A percentile compares a stretch with the other conserved stretches of the same genome.
phyloP scores from a whole-genome alignment of 495 filamentous ascomycete species.

The Neurospora hispaniola region DNA sequence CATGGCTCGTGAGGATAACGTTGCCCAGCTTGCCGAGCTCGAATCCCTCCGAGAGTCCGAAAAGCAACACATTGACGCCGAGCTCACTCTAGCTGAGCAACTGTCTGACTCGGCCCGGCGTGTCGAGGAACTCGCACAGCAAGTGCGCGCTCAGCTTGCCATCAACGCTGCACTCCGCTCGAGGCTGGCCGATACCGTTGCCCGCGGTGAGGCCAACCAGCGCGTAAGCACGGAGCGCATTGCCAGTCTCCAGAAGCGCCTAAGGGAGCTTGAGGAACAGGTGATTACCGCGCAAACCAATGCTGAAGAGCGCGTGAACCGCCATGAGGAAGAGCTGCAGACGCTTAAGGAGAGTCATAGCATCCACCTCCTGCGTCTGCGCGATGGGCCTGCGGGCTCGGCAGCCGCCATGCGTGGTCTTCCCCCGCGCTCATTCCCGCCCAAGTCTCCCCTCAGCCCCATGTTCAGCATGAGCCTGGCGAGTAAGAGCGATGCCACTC shows the following conservation, averaged over 20 bases:
- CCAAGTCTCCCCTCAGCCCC: constrained; percentile 53
- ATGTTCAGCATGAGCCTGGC: constrained; percentile 40
- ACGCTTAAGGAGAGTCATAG: constrained; percentile 67
- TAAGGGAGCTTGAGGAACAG: constrained; percentile 74
- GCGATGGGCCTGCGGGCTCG: constrained; percentile 23
- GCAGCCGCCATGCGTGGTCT: constrained; percentile 14
- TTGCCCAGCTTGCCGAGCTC: constrained; percentile 48
- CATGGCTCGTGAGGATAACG: constrained; percentile 49
- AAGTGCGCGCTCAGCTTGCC: constrained; percentile 68
- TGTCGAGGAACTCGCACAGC: constrained; percentile 62
- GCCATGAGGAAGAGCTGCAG: constrained; percentile 78
- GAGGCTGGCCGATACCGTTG: constrained; percentile 77
- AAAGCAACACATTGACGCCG: constrained; percentile 50
- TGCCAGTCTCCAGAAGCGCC: constrained; percentile 65
- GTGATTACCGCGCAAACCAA: constrained; percentile 73
- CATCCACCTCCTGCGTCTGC: constrained; percentile 66
- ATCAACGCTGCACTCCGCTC: constrained; percentile 63
- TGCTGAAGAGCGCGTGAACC: constrained; percentile 70
- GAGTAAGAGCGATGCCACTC: background rate
- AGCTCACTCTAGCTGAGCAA: constrained; percentile 51
- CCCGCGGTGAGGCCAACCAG: constrained; percentile 78
- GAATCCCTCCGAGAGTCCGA: constrained; percentile 52
- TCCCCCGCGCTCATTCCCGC: constrained; percentile 32
- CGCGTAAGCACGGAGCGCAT: constrained; percentile 68
- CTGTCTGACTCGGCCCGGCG: constrained; percentile 60